Evolutionary conservation across 2,329 filamentous ascomycete species (phyloP).

Genomic region (Ascochyta rabiei): DNA sequence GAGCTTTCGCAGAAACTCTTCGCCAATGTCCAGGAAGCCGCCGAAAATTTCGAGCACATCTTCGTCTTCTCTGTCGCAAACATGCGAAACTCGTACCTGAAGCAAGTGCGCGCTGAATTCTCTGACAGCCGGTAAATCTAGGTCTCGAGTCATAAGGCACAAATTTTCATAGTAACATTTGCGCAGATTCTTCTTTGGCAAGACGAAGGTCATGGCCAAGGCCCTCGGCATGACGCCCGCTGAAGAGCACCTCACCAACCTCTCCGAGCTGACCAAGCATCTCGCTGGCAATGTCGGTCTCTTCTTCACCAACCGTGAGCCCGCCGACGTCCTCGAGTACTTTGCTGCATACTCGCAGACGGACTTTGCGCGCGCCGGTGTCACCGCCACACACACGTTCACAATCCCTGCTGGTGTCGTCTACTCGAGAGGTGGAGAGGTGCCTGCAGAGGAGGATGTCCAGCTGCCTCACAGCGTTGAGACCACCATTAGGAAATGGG

Average conservation of each 20-base stretch:
- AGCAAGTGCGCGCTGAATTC: conserved; percentile 85
- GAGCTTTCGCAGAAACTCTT: conserved; percentile 86
- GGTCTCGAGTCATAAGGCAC: conserved; percentile 19
- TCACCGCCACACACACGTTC: conserved; percentile 74
- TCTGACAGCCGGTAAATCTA: conserved; percentile 75
- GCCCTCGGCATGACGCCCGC: conserved; percentile 81
- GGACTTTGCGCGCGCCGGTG: conserved; percentile 91
- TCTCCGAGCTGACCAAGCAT: conserved; percentile 71
- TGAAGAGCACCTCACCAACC: conserved; percentile 80
- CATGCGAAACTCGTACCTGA: conserved; percentile 97
- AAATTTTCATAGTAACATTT: conserved; percentile 25
- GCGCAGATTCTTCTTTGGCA: conserved; percentile 91
- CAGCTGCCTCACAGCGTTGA: conserved; percentile 87
- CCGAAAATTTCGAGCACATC: conserved; percentile 86
- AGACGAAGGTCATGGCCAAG: conserved; percentile 98
- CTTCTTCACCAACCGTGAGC: conserved; percentile 82
- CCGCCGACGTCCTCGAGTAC: conserved; percentile 70
- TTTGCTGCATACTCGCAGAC: conserved; percentile 74
- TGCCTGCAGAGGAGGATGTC: conserved; percentile 80
- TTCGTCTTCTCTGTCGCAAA: conserved; percentile 95
- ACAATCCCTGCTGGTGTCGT: conserved; percentile 83
- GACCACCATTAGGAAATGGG: conserved; percentile 85
- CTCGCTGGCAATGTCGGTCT: conserved; percentile 85
- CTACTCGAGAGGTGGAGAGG: conserved; percentile 77
- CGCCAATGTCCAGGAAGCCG: conserved; percentile 81